Percentiles rank a stretch among this genome's conserved stretches.
These are phyloP conservation scores for Cordia subcordata DNA, from an alignment of 257 asterid species.

Conservation along the genomic window DNA sequence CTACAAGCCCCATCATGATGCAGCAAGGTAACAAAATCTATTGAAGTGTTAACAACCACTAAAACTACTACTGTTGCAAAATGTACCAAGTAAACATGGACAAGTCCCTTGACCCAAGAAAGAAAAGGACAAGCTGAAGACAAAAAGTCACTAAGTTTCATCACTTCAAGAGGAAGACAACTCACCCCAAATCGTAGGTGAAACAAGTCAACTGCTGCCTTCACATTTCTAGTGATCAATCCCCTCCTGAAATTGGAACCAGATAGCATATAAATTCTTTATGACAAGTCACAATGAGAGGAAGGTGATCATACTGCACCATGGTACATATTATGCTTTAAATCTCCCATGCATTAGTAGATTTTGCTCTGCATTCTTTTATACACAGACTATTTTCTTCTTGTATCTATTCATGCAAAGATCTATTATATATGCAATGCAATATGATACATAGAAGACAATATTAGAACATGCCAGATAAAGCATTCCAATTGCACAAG, in stretches of 20 bases:
- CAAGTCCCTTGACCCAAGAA: no score
- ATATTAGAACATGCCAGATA: no score
- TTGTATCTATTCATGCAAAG: no score
- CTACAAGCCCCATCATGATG: no score
- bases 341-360: not conserved
- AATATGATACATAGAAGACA: no score
- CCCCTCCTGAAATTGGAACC: slow-evolving; percentile 67
- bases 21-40: no score
- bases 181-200: slow-evolving; percentile 91
- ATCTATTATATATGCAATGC: no score
- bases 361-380: not conserved
- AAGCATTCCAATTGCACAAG: no score
- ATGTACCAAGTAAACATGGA: no score
- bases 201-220: slow-evolving; percentile 78
- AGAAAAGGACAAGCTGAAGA: no score
- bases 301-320: not conserved
- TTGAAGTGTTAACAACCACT: no score
- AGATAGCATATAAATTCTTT: not conserved
- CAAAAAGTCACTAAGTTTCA: not conserved
- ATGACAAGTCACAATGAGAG: not conserved
- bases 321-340: not conserved
- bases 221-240: slow-evolving; percentile 84
- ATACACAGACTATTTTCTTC: not conserved
- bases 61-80: no score
- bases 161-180: slow-evolving; percentile 6